A percentile compares a stretch with the other conserved stretches of the same genome.
These are phyloP conservation scores for Plasmodium cynomolgi DNA, from an alignment of 169 alveolate species.

Conservation along the genomic window DNA sequence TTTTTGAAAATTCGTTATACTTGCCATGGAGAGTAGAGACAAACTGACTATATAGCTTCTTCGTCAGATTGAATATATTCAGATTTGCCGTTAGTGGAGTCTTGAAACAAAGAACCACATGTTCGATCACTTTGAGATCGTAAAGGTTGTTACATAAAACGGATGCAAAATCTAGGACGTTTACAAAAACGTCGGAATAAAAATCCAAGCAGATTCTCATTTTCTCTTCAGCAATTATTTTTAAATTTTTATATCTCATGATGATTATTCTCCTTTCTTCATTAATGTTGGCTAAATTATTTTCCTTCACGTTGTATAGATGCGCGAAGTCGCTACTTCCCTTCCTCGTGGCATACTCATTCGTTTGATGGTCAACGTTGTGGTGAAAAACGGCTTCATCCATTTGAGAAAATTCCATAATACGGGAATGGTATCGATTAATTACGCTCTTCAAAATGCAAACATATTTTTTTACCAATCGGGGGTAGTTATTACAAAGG, in stretches of 20 bases:
- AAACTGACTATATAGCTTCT: constrained; percentile 56
- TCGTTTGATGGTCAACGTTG: constrained; percentile 4
- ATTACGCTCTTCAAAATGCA: constrained; percentile 62
- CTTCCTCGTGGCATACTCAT: background rate
- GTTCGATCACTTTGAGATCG: constrained; percentile 50
- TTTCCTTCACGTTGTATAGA: constrained; percentile 5
- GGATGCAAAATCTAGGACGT: constrained; percentile 71
- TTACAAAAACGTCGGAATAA: constrained; percentile 69
- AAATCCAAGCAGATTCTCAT: constrained; percentile 68
- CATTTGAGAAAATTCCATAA: constrained; percentile 72
- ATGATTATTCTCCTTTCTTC: constrained; percentile 63
- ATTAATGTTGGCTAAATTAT: constrained; percentile 19
- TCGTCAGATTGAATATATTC: constrained; percentile 49
- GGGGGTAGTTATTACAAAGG: constrained; percentile 42
- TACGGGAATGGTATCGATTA: constrained; percentile 64
- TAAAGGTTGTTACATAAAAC: constrained; percentile 65
- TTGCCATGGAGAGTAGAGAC: constrained; percentile 9
- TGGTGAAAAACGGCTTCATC: constrained; percentile 69
- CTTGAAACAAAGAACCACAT: constrained; percentile 63
- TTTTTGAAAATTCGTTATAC: constrained; percentile 44
- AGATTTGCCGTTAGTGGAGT: constrained; percentile 73
- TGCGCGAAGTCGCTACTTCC: background rate
- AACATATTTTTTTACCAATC: constrained; percentile 43
- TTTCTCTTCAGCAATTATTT: constrained; percentile 65
- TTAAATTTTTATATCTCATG: constrained; percentile 55